Evolutionary conservation across 169 alveolate species (phyloP), one percentile per base, ranked within the genome.

Genomic region (Plasmodium ovale): DNA sequence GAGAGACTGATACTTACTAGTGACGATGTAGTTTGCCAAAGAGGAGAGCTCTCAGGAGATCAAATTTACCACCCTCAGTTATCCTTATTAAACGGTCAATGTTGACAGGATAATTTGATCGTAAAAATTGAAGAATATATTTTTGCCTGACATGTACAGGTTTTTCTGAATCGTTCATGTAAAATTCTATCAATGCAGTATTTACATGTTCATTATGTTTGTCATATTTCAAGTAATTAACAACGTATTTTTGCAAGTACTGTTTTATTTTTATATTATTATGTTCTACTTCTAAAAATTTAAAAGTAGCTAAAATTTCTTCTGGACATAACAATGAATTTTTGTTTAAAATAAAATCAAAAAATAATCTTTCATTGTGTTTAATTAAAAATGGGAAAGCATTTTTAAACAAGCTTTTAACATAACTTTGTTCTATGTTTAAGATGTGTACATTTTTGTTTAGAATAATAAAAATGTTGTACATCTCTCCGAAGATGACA

Each of bases 331-430:
- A 65, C 21, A 82, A 39, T 31, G 65, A 27, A 51, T 82, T 65
- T 47, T 69, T 64, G 21, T 54, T 65, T 64, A 35, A 33, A 21
- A 82, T 31, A 33, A 82, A 65, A 35, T 67, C 54, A 31, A 65
- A 82, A 37, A 82, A 82, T 31, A 58, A 58, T 39, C 27, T 65
- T 82, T 82, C 84, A 69, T 82, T 82, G 65, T 64, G 51, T 82
- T 56, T 33, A n/a, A 82, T 65, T 7, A 82, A 23, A 29, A 82
- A 65, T 1, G 90, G 90, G 16, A 82, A 82, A 10, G 90, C 21
- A 51, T 51, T 33, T 82, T 82, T 84, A 67, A 82, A 82, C 10
- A 82, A 16, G n/a, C 49, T 49, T 65, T 82, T 82, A 9, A 82
- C 65, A 65, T 51, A 14, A 21, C 70, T 53, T 51, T 82, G 37